Percentiles rank a stretch among this genome's conserved stretches.
phyloP scores from a whole-genome alignment of 306 rosid species.

The Sophora flavescens region DNA sequence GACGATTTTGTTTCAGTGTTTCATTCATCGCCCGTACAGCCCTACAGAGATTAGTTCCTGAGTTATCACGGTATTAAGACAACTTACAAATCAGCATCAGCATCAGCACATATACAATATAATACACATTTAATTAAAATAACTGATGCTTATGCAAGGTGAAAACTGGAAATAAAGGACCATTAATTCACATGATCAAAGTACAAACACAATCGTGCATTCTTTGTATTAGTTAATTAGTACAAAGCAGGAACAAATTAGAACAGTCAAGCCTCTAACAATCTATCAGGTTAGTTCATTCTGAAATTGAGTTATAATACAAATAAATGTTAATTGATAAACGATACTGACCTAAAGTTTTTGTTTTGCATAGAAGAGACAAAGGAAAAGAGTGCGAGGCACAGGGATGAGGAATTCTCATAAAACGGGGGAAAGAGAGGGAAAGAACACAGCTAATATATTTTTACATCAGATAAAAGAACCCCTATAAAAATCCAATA shows the following conservation, averaged over 20 bases:
- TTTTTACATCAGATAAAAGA: constrained; percentile 1
- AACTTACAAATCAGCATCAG: constrained; percentile 32
- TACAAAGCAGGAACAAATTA: constrained; percentile 32
- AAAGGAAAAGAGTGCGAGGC: background rate
- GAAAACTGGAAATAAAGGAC: constrained; percentile 31
- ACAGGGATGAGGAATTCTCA: constrained; percentile 11
- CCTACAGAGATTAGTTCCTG: constrained; percentile 61
- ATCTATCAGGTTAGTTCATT: constrained; percentile 20
- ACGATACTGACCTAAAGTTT: background rate
- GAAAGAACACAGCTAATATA: background rate
- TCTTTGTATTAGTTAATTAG: constrained; percentile 17
- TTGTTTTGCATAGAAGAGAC: background rate
- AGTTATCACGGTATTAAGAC: constrained; percentile 46
- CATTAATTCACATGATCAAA: constrained; percentile 35
- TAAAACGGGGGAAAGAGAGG: background rate
- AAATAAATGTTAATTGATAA: constrained; percentile 28
- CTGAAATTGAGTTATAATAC: constrained; percentile 8
- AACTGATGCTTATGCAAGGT: constrained; percentile 16
- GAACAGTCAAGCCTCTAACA: constrained; percentile 28
- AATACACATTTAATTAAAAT: constrained; percentile 23
- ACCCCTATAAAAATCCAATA: background rate
- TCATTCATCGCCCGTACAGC: constrained; percentile 98
- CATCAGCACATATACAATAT: constrained; percentile 19
- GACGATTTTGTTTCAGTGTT: constrained; percentile 89
- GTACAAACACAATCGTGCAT: constrained; percentile 6